Evolutionary conservation across 2,329 filamentous ascomycete genomes (phyloP), one percentile per base, ranked within the genome.

Genomic region (Aspergillus sp.): DNA sequence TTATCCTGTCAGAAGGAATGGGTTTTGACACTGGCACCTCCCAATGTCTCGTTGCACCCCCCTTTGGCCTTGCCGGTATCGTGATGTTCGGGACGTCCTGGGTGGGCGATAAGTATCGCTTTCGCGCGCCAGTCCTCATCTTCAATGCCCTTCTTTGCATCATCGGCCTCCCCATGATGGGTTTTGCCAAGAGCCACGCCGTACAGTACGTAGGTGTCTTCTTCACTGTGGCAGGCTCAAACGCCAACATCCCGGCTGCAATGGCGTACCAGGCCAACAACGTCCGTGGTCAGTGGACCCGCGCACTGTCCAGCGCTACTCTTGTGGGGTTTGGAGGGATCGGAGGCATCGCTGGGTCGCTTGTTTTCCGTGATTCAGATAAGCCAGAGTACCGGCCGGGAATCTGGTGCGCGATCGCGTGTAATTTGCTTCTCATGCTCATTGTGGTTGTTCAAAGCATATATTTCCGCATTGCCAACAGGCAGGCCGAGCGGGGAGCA

Each of bases 211-310:
- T 91, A 60, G 90, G 89, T 54, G 82, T 91, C 54, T 93, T 93
- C 77, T 77, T 93, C 46, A 82, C 86, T 27, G 88, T 88, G 0
- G 88, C 88, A 0, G 90, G 89, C 12, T 86, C 87, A 64, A 92
- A 92, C 73, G 83, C 87, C 64, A 95, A 95, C 70, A 80, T 95
- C 4, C 91, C 91, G 0, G 82, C 86, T 3, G 80, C 85, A 41
- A 85, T 96, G 78, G 84, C 90, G 0, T 93, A 91, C 77, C 90
- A 93, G 77, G 89, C 90, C 45, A 95, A 93, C 77, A 96, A 96
- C 74, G 88, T 96, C 68, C 86, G 90, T 53, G 91, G 90, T 0
- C 90, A 95, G 76, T 95, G 90, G 90, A 95, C 93, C 77, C 85
- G 91, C 48, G 90, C 90, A 1, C 87, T 95, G 64, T 88, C 86